Evolutionary conservation across 2,329 filamentous ascomycete genomes (phyloP), one percentile per base, ranked within the genome.

Genomic region (Didymella pomorum): DNA sequence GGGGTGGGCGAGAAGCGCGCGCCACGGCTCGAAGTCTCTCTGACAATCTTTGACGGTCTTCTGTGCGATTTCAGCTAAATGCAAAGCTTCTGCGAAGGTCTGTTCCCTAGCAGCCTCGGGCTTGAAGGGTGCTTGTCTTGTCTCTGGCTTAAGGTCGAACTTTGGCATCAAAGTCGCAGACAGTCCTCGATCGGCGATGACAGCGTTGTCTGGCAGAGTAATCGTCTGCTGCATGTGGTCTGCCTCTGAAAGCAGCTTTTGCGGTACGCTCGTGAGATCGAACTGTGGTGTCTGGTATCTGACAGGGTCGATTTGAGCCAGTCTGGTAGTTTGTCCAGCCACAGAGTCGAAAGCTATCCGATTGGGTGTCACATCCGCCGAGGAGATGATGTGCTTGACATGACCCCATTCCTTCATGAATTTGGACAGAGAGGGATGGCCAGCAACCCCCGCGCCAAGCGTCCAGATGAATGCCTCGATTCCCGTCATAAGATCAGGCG

Each of bases 381-480:
- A 89, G 18, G 92, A 91, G 16, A 99, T 83, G 43, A 94, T 80
- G 75, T 99, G 95, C 72, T 89, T 84, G 33, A 91, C 76, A 16
- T 85, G 71, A 2, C 80, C 74, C 64, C 86, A 84, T 33, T 84
- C 81, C 26, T 83, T 69, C 76, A 96, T 91, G 72, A 97, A 97
- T 2, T 84, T 78, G 55, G 84, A 83, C 18, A 99, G 76, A 21
- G 81, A 82, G 11, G 83, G 70, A 72, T 95, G 84, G 3, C 83
- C 79, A 7, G 83, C 80, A 14, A 98, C 82, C 2, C 84, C 87
- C 4, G 83, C 82, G 0, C 91, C 92, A 25, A 97, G 83, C 23
- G 92, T 87, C 94, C 95, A 99, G 66, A 95, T 85, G 47, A 96
- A 85, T 39, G 84, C 83, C 44, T 83, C 80, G 44, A 97, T 76